A percentile compares a stretch with the other conserved stretches of the same genome.
Conservation (phyloP, 345 rosid species). For the Nasturtium officinale region DNA sequence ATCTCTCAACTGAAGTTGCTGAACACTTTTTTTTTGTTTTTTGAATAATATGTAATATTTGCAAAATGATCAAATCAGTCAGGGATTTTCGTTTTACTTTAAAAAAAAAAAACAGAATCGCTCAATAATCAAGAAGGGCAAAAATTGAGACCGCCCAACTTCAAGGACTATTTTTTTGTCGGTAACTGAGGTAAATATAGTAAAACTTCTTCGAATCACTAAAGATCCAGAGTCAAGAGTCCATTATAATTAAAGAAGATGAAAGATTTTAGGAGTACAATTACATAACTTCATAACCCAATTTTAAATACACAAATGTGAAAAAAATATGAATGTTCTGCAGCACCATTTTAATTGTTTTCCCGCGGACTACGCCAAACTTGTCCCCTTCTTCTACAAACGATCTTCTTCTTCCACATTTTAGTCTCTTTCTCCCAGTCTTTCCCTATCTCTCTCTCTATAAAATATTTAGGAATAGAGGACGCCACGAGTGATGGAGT, state of each 20-base stretch:
- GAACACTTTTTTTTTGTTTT: neutral
- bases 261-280: slow-evolving; percentile 25
- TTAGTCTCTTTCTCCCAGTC: neutral
- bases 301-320: neutral
- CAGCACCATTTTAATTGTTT: slow-evolving; percentile 31
- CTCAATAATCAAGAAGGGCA: neutral
- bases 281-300: slow-evolving; percentile 9
- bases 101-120: neutral
- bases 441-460: neutral
- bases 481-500: slow-evolving; percentile 20
- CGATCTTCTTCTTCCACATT: slow-evolving; percentile 10
- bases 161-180: slow-evolving; percentile 12
- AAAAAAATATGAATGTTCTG: slow-evolving; percentile 14
- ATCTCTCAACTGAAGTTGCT: no score
- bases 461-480: slow-evolving; percentile 39
- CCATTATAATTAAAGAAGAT: slow-evolving; percentile 26
- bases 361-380: slow-evolving; percentile 41
- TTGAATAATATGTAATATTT: no score
- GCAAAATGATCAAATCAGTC: neutral
- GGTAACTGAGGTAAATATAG: slow-evolving; percentile 19
- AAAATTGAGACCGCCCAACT: neutral
- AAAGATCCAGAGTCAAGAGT: slow-evolving; percentile 24
- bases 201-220: slow-evolving; percentile 4
- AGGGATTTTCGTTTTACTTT: neutral
- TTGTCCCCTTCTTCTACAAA: slow-evolving; percentile 33